Evolutionary conservation across 176 grass and related monocot species (phyloP), one percentile per base, ranked within the genome.

Genomic region (Chrysopogon serrulatus): DNA sequence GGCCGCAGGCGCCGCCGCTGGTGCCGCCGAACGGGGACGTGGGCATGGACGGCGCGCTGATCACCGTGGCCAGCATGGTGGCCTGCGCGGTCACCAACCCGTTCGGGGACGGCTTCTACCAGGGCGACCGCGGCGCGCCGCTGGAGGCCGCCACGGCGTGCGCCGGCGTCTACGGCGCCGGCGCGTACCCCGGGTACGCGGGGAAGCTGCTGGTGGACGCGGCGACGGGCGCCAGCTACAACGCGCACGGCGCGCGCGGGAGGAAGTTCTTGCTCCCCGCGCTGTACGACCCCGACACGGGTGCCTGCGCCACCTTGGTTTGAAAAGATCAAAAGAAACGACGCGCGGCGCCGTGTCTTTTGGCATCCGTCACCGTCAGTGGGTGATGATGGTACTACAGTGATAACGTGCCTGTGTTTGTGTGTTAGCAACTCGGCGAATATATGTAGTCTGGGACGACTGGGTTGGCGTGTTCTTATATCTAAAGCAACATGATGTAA

Each of bases 141-240:
- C 79, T 92, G 31, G 92, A 95, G 78, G 92, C 82, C 26, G 77
- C 73, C 2, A 77, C 90, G 40, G 90, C 88, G 48, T 95, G 93
- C 62, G 37, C 76, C 1, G 93, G 88, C 5, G 83, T 90, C 0
- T 95, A 88, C 27, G 93, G 87, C 0, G 82, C 2, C 0, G 93
- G 90, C 42, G 87, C 90, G 2, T 95, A 81, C 41, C 93, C 93
- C 0, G 90, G 93, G 1, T 86, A 84, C 82, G 63, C 93, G 0
- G 90, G 93, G 0, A 5, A 82, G 35, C 67, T 92, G 66, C 34
- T 45, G 1, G 51, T 81, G 26, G 93, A 90, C 37, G 36, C 9
- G 62, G 41, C 23, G 2, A 90, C 68, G n/a, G 90, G 88, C 0
- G 90, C 60, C 0, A 91, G 88, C 48, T 95, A 95, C 62, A 95